Conservation (phyloP, 148 eudicot species). For the Diospyros lotus region DNA sequence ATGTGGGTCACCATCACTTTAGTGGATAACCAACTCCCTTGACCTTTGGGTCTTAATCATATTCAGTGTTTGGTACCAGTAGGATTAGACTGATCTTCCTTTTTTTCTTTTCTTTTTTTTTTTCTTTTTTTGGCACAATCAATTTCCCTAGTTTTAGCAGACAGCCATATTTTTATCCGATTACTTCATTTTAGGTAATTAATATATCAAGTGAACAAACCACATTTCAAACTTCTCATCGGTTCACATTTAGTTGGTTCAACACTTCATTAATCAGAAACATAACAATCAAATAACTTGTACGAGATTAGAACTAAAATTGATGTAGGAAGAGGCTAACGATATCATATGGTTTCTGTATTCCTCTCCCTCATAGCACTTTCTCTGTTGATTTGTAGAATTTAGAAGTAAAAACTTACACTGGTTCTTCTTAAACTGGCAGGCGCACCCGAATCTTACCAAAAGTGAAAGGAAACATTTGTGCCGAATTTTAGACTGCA, state of each 20-base stretch:
- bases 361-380: background rate
- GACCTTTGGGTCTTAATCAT: background rate
- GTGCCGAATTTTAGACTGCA: constrained; percentile 75
- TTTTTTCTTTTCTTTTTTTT: too few species aligned
- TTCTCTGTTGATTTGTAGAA: background rate
- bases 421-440: constrained; percentile 8
- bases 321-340: too few species aligned
- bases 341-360: too few species aligned
- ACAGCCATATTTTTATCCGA: too few species aligned
- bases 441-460: constrained; percentile 65
- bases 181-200: background rate
- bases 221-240: background rate
- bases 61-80: background rate
- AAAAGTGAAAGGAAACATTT: constrained; percentile 71
- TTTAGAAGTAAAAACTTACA: background rate
- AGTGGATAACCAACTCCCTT: constrained; percentile 16
- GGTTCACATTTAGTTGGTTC: constrained; percentile 1
- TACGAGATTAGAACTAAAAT: too few species aligned
- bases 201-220: too few species aligned
- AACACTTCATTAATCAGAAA: too few species aligned
- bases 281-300: too few species aligned
- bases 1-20: constrained; percentile 11
- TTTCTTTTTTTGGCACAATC: background rate
- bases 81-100: background rate
- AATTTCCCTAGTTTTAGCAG: background rate